These are phyloP conservation scores for Citrus maxima DNA, from an alignment of 345 rosid species.

Conservation along the genomic window DNA sequence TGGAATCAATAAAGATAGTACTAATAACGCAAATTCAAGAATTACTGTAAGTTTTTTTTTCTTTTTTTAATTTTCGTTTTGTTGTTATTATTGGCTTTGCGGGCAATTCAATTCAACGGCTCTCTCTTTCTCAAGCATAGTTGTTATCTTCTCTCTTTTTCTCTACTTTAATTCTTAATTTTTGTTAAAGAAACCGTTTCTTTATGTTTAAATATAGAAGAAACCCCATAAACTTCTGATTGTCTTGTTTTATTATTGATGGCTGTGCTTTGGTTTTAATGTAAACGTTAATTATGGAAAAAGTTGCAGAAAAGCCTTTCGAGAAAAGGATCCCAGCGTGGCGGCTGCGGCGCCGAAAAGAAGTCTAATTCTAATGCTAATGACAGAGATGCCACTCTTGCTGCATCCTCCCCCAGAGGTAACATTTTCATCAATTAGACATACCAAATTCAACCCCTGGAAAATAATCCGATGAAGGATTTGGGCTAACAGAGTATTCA, in stretches of 20 bases:
- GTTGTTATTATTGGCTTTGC: slow-evolving; percentile 1
- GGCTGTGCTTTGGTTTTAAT: not conserved
- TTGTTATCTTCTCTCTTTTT: not conserved
- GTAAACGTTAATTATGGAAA: not conserved
- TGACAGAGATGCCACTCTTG: slow-evolving; percentile 37
- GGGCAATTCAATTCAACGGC: slow-evolving; percentile 15
- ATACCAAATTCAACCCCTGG: not conserved
- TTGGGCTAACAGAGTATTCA: too few species aligned
- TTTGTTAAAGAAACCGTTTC: not conserved
- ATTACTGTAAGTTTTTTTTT: slow-evolving; percentile 37
- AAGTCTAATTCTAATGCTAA: slow-evolving; percentile 39
- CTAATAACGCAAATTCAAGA: slow-evolving; percentile 38
- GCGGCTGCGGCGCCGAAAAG: slow-evolving; percentile 40
- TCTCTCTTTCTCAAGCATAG: slow-evolving; percentile 6
- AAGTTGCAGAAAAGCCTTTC: slow-evolving; percentile 77
- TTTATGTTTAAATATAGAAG: not conserved
- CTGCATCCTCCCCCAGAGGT: slow-evolving; percentile 72
- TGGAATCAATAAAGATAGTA: slow-evolving; percentile 36
- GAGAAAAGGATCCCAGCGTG: slow-evolving; percentile 64
- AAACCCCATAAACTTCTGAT: not conserved
- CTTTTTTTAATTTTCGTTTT: not conserved
- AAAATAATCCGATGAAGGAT: too few species aligned
- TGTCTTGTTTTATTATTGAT: not conserved
- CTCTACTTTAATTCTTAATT: not conserved
- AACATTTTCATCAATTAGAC: not conserved